Evolutionary conservation across 2,329 filamentous ascomycete species (phyloP), one percentile per base, ranked within the genome.

Genomic region (Fonsecaea erecta): DNA sequence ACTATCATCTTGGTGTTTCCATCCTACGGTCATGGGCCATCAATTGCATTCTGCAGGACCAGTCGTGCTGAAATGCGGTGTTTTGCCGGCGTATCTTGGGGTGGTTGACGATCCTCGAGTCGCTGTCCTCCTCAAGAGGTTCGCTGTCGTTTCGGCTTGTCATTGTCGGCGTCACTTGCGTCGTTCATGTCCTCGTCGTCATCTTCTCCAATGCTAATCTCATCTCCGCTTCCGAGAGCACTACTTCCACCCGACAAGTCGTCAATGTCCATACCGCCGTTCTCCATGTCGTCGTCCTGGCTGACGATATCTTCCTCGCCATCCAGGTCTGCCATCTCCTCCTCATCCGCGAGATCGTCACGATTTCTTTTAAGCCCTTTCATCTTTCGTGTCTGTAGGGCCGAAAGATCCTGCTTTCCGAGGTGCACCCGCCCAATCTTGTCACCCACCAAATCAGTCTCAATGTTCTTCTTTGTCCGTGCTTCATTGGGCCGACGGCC

Each of bases 311-410:
- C 73, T 9, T 71, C 69, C 24, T 67, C 66, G 34, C 64, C 65
- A 11, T 69, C 65, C 48, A 63, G 51, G 8, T 64, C 69, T n/a
- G 65, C 62, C 55, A 67, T 59, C 18, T 53, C 59, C 65, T 81
- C 81, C 16, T 73, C 81, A 3, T 80, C 82, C 58, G 85, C 86
- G 26, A 82, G 82, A 48, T 83, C 84, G 68, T 88, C 88, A 61
- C 92, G 86, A 70, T 85, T 88, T 71, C 95, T 85, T 86, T 98
- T 99, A 71, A 99, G 79, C 71, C 93, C 95, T 88, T 99, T 99
- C 93, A 99, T 98, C 87, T 99, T 99, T 75, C 95, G 89, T 60
- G 93, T 96, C 83, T 99, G 95, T 78, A 99, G 79, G 73, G 90
- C 86, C 75, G 83, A 84, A 65, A 99, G 85, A 80, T 99, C 93